Conservation (phyloP, 106 monocot species). For the Dendrobium nobile region DNA sequence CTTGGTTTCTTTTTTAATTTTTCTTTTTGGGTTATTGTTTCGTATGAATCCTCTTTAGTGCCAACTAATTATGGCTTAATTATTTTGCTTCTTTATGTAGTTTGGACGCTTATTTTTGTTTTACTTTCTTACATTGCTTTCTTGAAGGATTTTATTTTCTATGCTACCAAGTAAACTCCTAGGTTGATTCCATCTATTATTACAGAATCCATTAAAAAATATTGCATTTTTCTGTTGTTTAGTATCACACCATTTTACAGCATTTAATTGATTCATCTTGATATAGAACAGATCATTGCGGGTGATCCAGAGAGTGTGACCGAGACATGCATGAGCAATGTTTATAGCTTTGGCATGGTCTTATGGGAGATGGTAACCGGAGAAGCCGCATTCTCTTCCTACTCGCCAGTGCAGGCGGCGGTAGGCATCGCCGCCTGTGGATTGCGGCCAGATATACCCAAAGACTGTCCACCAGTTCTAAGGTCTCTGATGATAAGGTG, state of each 20-base stretch:
- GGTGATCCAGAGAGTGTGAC: conserved; percentile 92
- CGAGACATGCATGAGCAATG: conserved; percentile 98
- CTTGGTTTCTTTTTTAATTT: too few species aligned
- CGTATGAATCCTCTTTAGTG: too few species aligned
- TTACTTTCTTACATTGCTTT: too few species aligned
- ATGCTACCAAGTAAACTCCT: neutral
- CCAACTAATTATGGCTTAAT: too few species aligned
- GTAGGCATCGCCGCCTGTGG: conserved; percentile 92
- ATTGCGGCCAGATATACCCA: conserved; percentile 84
- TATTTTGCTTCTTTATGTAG: too few species aligned
- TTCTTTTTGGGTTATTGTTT: too few species aligned
- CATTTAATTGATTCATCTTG: neutral
- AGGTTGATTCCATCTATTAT: neutral
- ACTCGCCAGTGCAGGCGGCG: conserved; percentile 97
- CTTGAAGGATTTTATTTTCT: too few species aligned
- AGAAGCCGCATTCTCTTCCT: conserved; percentile 82
- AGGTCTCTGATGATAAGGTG: conserved; percentile 71
- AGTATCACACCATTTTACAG: too few species aligned
- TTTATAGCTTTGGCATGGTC: conserved; percentile 96
- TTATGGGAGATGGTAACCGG: conserved; percentile 96
- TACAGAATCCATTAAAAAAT: too few species aligned
- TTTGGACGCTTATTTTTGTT: too few species aligned
- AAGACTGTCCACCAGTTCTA: conserved; percentile 69
- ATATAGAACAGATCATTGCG: conserved; percentile 62
- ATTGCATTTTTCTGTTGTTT: too few species aligned